Evolutionary conservation across 1,139 yeast genomes (phyloP).

Genomic region (Candida sp.): DNA sequence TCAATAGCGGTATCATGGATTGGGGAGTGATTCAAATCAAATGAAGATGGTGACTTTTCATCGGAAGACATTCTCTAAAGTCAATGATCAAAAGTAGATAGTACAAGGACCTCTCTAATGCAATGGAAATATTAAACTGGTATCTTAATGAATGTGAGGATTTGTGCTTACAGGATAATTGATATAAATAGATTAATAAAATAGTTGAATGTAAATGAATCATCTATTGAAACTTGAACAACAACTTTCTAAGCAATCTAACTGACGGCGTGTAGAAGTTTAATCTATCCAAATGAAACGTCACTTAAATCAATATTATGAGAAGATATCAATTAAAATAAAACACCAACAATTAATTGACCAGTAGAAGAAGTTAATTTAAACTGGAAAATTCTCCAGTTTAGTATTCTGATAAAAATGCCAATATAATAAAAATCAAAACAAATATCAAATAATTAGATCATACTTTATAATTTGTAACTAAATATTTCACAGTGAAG

Average conservation of each 20-base stretch:
- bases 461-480: neutral
- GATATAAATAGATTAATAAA: neutral
- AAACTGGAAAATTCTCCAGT: neutral
- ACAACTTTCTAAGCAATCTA: neutral
- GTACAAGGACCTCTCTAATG: neutral
- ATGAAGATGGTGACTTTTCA: neutral
- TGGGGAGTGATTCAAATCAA: neutral
- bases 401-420: neutral
- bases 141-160: neutral
- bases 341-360: neutral
- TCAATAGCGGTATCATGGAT: neutral
- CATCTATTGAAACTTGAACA: neutral
- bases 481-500: neutral
- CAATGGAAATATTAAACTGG: neutral
- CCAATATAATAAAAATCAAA: neutral
- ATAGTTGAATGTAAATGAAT: neutral
- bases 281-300: too few species aligned
- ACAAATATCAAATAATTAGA: neutral
- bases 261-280: neutral
- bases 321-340: too few species aligned
- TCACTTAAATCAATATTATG: too few species aligned
- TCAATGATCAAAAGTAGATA: too few species aligned
- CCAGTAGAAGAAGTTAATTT: neutral
- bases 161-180: neutral
- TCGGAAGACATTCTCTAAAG: neutral